Conservation (phyloP, 106 monocot species). For the Posidonia australis region DNA sequence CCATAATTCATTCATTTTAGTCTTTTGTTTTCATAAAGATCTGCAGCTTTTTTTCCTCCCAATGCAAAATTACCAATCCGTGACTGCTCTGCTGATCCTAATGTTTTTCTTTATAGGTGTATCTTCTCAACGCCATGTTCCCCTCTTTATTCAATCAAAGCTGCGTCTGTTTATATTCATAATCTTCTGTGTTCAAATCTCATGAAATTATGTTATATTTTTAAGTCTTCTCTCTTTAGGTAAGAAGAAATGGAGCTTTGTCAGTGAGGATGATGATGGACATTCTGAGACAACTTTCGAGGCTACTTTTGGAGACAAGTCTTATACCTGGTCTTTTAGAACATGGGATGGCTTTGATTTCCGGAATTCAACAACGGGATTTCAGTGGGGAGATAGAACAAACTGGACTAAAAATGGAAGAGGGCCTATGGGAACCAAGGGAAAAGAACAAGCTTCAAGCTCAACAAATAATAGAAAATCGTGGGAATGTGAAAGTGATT, state of each 20-base stretch:
- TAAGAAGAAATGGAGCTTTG: conserved; percentile 7
- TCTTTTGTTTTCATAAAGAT: too few relatives aligned
- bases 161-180: neutral
- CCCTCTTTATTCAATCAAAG: neutral
- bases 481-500: conserved; percentile 65
- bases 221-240: neutral
- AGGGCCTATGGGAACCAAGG: neutral
- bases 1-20: too few relatives aligned
- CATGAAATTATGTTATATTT: neutral
- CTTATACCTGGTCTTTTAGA: conserved; percentile 63
- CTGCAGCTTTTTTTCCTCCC: too few relatives aligned
- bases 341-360: conserved; percentile 26
- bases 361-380: conserved; percentile 30
- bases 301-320: conserved; percentile 20
- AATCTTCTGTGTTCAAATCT: neutral
- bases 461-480: conserved; percentile 15
- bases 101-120: too few relatives aligned
- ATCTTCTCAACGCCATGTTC: too few relatives aligned
- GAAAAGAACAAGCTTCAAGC: conserved; percentile 21
- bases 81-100: too few relatives aligned
- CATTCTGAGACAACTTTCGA: conserved; percentile 6
- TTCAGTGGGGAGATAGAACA: conserved; percentile 50
- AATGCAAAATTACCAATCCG: too few relatives aligned
- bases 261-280: conserved; percentile 3
- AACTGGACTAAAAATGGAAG: conserved; percentile 1